phyloP scores from a whole-genome alignment of 2,329 filamentous ascomycete species.

The Monascus ruber region DNA sequence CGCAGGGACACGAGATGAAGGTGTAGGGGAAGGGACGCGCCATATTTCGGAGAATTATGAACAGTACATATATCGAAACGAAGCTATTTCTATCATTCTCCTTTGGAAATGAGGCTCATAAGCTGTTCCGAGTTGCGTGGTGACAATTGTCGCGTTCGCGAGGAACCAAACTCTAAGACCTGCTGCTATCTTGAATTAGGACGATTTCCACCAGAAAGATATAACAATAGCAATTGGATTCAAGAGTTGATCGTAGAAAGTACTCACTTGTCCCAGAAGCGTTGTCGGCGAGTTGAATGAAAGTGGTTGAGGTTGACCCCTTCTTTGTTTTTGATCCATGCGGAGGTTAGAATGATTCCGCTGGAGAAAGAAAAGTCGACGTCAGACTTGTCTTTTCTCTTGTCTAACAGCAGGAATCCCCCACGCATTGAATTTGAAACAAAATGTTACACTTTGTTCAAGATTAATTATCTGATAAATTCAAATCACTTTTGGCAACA shows the following conservation, averaged over 20 bases:
- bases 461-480: not conserved
- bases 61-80: no score
- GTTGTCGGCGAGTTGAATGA: no score
- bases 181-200: no score
- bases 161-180: no score
- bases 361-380: constrained; percentile 9
- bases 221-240: no score
- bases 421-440: no score
- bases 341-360: constrained; percentile 12
- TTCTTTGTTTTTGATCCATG: constrained; percentile 1
- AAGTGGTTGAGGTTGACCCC: not conserved
- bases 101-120: not conserved
- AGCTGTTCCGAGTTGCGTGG: no score
- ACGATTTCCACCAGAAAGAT: no score
- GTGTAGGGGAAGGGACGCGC: constrained; percentile 51
- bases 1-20: constrained; percentile 55
- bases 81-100: not conserved
- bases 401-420: not conserved
- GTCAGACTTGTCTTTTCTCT: constrained; percentile 7
- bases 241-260: no score
- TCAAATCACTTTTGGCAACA: not conserved
- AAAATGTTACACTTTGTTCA: no score
- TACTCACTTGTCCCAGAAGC: no score
- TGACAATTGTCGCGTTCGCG: no score
- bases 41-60: constrained; percentile 24